Evolutionary conservation across 176 grass and related monocot species (phyloP).

Genomic region (Musa acuminata): DNA sequence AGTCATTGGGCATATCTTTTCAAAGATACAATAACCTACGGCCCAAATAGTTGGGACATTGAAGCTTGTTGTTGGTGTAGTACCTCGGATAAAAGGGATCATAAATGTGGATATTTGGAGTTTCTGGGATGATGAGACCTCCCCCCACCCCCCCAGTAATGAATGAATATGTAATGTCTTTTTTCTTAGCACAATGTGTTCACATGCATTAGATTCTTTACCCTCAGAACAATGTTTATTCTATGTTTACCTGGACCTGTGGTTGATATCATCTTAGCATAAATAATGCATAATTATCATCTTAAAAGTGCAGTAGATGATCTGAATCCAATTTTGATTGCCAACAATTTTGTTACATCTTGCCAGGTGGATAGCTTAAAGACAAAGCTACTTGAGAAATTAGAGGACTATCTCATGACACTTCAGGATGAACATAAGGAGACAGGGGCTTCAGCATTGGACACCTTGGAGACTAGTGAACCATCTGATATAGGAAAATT

Average conservation of each 20-base stretch:
- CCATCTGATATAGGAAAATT: slow-evolving; percentile 7
- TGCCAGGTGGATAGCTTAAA: slow-evolving; percentile 87
- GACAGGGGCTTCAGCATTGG: slow-evolving; percentile 25
- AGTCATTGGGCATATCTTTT: no score
- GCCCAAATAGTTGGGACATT: no score
- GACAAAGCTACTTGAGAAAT: slow-evolving; percentile 81
- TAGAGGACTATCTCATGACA: slow-evolving; percentile 81
- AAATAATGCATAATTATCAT: neutral
- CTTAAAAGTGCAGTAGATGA: neutral
- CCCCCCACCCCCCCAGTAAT: no score
- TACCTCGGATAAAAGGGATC: no score
- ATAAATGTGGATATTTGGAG: no score
- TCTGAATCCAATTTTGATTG: slow-evolving; percentile 18
- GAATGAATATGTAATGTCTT: no score
- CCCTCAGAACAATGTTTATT: neutral
- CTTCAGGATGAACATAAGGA: slow-evolving; percentile 62
- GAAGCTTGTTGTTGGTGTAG: no score
- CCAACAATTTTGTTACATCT: slow-evolving; percentile 23
- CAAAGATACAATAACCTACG: no score
- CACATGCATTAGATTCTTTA: neutral
- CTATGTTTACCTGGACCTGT: neutral
- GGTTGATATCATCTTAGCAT: neutral
- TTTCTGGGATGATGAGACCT: no score
- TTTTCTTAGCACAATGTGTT: neutral
- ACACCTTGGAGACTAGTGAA: neutral